Evolutionary conservation across 371 early-diverging fungal species (phyloP), one percentile per base, ranked within the genome.

Genomic region (Entomophthora muscae): DNA sequence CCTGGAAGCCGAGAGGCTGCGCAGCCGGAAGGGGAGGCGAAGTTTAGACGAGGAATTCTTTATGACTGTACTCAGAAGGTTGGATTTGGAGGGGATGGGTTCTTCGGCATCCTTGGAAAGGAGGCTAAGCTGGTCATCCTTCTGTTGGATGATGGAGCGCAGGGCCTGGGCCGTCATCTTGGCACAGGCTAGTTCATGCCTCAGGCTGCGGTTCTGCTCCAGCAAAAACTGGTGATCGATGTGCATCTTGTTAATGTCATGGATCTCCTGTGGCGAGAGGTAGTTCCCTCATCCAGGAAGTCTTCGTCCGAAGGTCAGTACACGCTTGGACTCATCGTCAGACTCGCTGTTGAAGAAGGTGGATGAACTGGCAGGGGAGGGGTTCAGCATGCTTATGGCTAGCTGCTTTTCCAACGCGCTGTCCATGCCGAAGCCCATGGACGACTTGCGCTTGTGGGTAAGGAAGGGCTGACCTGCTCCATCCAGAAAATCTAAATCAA

Each of bases 151-250:
- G 53, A 63, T 63, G 23, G 24, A 30, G 2, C 54, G 7, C 31
- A 63, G 30, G 2, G 63, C 63, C 23, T 53, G 54, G 22, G 54
- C 54, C 12, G 63, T 63, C 24, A 63, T 24, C 29, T 63, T 63
- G 10, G 63, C 63, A 22, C 29, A 28, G 12, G 28, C 30, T 23
- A 63, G 24, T 30, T 63, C 63, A 22, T 53, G 7, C 22, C 28
- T 27, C 7, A 63, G 32, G 3, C 17, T 28, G 2, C 31, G 26
- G 63, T 63, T 63, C 28, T 63, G 63, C 23, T 63, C 54, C n/a
- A n/a, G 3, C 1, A 63, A 30, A n/a, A 22, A 63, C 10, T 33
- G 42, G 27, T 62, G 42, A 28, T 62, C 62, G n/a, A 62, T 23
- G n/a, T 52, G 62, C 29, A 62, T 13, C 28, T 57, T 57, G 22